Conservation (phyloP, 768 basidiomycete species). For the Ephemerocybe angulata region DNA sequence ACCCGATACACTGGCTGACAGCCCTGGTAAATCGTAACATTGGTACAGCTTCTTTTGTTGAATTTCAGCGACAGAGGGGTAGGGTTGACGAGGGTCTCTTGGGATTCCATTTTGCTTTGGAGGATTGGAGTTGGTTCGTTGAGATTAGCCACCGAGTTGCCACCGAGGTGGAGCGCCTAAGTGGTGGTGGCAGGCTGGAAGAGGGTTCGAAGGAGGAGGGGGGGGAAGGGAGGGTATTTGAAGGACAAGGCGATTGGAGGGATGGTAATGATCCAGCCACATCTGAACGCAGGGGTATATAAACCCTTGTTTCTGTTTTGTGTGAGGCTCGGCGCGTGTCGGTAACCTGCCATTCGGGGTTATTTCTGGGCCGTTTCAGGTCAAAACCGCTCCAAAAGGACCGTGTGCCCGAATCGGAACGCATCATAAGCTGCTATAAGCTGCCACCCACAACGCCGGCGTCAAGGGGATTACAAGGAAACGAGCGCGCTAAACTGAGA, state of each 20-base stretch:
- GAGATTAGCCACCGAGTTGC: not conserved
- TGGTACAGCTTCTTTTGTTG: constrained; percentile 6
- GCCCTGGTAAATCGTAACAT: constrained; percentile 4
- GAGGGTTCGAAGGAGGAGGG: not conserved
- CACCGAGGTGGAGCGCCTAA: not conserved
- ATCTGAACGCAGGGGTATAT: too few species aligned
- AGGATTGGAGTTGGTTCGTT: not conserved
- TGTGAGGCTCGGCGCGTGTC: not conserved
- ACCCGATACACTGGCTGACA: constrained; percentile 2
- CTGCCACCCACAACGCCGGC: not conserved
- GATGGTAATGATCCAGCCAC: not conserved
- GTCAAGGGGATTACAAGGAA: not conserved
- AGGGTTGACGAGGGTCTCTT: constrained; percentile 5
- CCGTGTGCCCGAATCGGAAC: not conserved
- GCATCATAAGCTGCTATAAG: not conserved
- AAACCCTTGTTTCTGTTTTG: not conserved
- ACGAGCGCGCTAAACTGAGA: too few species aligned
- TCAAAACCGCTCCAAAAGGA: not conserved
- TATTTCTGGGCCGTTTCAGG: constrained; percentile 2
- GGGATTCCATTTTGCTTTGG: constrained; percentile 1
- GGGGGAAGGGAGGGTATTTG: not conserved
- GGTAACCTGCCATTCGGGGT: not conserved
- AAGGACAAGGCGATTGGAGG: not conserved
- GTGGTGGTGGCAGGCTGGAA: not conserved
- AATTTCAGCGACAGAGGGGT: constrained; percentile 9